Evolutionary conservation across 306 rosid genomes (phyloP).

Genomic region (Corylus heterophylla): DNA sequence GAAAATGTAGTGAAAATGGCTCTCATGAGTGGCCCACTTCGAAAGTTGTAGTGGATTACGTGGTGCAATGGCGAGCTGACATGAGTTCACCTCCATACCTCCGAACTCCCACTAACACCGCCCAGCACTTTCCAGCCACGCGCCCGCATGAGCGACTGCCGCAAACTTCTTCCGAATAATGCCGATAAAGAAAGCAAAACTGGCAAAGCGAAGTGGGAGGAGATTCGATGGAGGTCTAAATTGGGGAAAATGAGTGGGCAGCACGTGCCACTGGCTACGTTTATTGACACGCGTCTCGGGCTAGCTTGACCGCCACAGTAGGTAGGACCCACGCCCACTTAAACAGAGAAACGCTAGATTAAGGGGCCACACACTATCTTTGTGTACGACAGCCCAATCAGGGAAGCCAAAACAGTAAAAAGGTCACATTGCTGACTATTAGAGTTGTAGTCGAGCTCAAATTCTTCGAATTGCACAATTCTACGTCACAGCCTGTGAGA

Average conservation of each 20-base stretch:
- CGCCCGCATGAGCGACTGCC: background rate
- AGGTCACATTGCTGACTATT: no score
- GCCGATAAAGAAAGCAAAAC: background rate
- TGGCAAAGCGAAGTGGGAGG: background rate
- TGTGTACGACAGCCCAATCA: background rate
- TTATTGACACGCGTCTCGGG: conserved; percentile 2
- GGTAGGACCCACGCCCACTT: background rate
- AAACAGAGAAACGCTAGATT: background rate
- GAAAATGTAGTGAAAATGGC: background rate
- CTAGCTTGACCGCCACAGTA: background rate
- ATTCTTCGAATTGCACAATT: background rate
- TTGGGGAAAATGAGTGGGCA: conserved; percentile 1
- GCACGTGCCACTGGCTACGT: background rate
- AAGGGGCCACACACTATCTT: background rate
- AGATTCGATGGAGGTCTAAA: conserved; percentile 12
- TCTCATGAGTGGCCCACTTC: background rate
- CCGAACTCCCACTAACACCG: background rate
- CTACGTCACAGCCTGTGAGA: background rate
- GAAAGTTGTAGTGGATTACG: background rate
- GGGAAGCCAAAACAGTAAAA: background rate
- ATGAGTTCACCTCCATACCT: background rate
- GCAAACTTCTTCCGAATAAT: background rate
- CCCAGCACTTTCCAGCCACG: background rate
- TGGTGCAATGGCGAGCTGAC: background rate
- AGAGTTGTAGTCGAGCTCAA: no score